Percentiles rank a stretch among this genome's conserved stretches.
phyloP scores from a whole-genome alignment of 2,329 filamentous ascomycete genomes.

The Sporothrix globosa region DNA sequence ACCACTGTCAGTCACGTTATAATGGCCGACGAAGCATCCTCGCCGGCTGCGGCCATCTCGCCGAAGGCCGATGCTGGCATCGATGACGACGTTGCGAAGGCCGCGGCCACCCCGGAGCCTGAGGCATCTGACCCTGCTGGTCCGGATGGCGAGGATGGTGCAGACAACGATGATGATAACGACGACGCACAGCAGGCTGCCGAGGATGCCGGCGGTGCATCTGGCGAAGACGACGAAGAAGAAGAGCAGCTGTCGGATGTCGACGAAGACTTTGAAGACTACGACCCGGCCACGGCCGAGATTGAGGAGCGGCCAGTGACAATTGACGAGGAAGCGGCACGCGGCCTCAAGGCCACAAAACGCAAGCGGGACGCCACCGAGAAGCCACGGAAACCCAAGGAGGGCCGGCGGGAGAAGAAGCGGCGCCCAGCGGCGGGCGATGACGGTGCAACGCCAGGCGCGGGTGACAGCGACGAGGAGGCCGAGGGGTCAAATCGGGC shows the following conservation, averaged over 20 bases:
- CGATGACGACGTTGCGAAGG: constrained; percentile 29
- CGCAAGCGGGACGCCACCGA: constrained; percentile 62
- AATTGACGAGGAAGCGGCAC: constrained; percentile 67
- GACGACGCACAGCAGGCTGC: constrained; percentile 42
- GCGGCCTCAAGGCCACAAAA: constrained; percentile 66
- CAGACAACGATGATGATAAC: constrained; percentile 45
- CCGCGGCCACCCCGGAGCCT: constrained; percentile 20
- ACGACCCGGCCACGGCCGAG: constrained; percentile 66
- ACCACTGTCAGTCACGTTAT: background rate
- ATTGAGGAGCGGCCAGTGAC: constrained; percentile 67
- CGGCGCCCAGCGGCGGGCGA: constrained; percentile 51
- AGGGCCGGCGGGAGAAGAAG: constrained; percentile 71
- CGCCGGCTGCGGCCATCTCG: constrained; percentile 20
- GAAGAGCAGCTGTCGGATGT: constrained; percentile 67
- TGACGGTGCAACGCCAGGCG: constrained; percentile 51
- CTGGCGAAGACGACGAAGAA: constrained; percentile 49
- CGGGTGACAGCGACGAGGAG: constrained; percentile 50
- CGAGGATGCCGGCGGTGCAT: constrained; percentile 38
- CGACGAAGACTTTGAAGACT: constrained; percentile 71
- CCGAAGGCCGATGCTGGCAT: constrained; percentile 33
- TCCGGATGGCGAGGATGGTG: constrained; percentile 32
- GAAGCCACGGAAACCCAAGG: constrained; percentile 69
- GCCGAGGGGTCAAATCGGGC: constrained; percentile 39
- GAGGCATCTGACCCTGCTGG: constrained; percentile 5
- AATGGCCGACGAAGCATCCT: constrained; percentile 27